These are phyloP conservation scores for Chalciporus chontae DNA, from an alignment of 768 basidiomycete genomes.

Conservation along the genomic window DNA sequence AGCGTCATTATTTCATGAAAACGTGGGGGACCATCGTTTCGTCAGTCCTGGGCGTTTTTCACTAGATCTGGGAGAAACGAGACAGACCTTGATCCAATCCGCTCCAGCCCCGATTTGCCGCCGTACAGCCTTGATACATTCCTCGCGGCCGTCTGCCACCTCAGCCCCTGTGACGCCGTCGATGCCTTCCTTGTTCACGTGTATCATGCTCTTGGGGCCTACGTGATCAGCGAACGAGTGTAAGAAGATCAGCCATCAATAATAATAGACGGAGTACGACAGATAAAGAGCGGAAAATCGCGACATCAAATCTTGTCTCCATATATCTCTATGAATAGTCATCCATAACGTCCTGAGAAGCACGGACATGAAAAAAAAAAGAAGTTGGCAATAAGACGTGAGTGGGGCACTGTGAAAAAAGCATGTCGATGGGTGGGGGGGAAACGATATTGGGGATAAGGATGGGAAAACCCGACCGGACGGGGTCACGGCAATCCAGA, in stretches of 20 bases:
- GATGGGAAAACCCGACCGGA: too few species aligned
- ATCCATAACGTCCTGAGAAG: conserved; percentile 10
- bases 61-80: too few species aligned
- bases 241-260: neutral
- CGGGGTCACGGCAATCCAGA: neutral
- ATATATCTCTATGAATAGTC: neutral
- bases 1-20: neutral
- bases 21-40: too few species aligned
- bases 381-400: neutral
- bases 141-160: conserved; percentile 54
- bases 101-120: conserved; percentile 62
- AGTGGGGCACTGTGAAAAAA: neutral
- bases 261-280: neutral
- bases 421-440: too few species aligned
- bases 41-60: too few species aligned
- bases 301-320: neutral
- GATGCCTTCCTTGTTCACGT: conserved; percentile 46
- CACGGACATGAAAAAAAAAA: conserved; percentile 9
- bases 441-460: too few species aligned
- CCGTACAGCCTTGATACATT: conserved; percentile 52
- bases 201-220: conserved; percentile 54
- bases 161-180: conserved; percentile 58
- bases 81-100: conserved; percentile 61
- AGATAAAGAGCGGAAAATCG: neutral
- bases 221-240: neutral